These are phyloP conservation scores for Dendryphion nanum DNA, from an alignment of 2,329 filamentous ascomycete genomes.

Conservation along the genomic window DNA sequence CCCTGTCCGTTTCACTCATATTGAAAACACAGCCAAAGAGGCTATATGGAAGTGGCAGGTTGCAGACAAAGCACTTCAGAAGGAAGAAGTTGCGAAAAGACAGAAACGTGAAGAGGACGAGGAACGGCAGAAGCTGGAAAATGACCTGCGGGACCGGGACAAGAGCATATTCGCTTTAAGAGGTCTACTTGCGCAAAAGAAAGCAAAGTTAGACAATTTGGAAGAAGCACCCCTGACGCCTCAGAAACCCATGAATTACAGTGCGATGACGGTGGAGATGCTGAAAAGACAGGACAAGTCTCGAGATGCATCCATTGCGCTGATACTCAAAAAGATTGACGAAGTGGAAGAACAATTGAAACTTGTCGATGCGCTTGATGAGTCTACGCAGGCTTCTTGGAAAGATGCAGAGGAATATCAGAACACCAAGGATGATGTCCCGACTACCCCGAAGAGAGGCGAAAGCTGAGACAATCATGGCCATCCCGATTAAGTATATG, in stretches of 20 bases:
- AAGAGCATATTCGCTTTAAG: constrained; percentile 49
- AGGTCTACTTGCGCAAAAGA: constrained; percentile 45
- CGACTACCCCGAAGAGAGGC: too few relatives aligned
- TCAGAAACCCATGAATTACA: constrained; percentile 42
- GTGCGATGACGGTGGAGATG: constrained; percentile 39
- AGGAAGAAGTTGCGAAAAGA: constrained; percentile 37
- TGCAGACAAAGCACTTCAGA: constrained; percentile 28
- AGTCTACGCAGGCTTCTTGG: constrained; percentile 15
- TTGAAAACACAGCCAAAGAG: constrained; percentile 49
- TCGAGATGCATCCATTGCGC: constrained; percentile 53
- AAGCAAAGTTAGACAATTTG: constrained; percentile 26
- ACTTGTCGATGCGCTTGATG: constrained; percentile 21
- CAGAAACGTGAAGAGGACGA: constrained; percentile 36
- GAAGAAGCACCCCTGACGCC: constrained; percentile 24
- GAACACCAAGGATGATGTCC: not conserved
- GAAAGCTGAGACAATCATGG: not conserved
- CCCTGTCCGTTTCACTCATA: constrained; percentile 53
- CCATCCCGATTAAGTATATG: not conserved
- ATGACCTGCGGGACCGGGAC: constrained; percentile 43
- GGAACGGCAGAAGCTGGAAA: constrained; percentile 38
- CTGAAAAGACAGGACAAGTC: constrained; percentile 48
- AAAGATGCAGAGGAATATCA: constrained; percentile 7
- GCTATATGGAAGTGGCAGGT: constrained; percentile 46
- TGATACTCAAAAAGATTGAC: constrained; percentile 54
- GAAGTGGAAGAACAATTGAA: constrained; percentile 45